Conservation (phyloP, 169 alveolate species). For the Haemoproteus tartakovskyi region DNA sequence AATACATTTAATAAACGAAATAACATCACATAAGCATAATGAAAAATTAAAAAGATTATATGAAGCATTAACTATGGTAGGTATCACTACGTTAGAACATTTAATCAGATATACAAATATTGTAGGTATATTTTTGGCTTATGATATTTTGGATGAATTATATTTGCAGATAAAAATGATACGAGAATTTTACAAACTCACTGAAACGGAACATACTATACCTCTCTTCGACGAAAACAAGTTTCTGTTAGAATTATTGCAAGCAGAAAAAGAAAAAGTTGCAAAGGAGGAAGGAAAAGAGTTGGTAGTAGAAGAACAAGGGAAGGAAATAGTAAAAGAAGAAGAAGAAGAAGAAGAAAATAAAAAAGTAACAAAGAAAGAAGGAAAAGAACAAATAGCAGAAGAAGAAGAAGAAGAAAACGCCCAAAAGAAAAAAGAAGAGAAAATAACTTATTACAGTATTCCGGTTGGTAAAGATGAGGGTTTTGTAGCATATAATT, state of each 20-base stretch:
- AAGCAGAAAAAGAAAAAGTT: too few relatives aligned
- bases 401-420: too few relatives aligned
- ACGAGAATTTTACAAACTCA: slow-evolving; percentile 30
- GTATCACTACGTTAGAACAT: slow-evolving; percentile 48
- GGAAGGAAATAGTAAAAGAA: not conserved
- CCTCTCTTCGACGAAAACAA: too few relatives aligned
- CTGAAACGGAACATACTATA: too few relatives aligned
- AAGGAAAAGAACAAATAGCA: too few relatives aligned
- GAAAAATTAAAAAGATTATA: slow-evolving; percentile 14
- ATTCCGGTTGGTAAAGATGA: slow-evolving; percentile 57
- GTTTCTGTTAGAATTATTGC: too few relatives aligned
- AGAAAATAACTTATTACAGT: too few relatives aligned
- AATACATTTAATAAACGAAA: slow-evolving; percentile 20
- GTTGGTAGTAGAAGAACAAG: not conserved
- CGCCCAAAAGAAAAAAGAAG: too few relatives aligned
- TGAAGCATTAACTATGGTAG: slow-evolving; percentile 28
- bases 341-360: slow-evolving; percentile 10
- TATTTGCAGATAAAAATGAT: slow-evolving; percentile 53
- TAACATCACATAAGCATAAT: slow-evolving; percentile 30
- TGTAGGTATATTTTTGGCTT: slow-evolving; percentile 53
- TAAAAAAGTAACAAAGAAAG: too few relatives aligned
- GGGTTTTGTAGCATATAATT: slow-evolving; percentile 30
- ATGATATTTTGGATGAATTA: slow-evolving; percentile 63
- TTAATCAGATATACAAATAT: slow-evolving; percentile 47
- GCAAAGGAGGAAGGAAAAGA: not conserved